Base-by-base conservation (phyloP, 495 filamentous ascomycete species). In the Penicillium lividum region DNA sequence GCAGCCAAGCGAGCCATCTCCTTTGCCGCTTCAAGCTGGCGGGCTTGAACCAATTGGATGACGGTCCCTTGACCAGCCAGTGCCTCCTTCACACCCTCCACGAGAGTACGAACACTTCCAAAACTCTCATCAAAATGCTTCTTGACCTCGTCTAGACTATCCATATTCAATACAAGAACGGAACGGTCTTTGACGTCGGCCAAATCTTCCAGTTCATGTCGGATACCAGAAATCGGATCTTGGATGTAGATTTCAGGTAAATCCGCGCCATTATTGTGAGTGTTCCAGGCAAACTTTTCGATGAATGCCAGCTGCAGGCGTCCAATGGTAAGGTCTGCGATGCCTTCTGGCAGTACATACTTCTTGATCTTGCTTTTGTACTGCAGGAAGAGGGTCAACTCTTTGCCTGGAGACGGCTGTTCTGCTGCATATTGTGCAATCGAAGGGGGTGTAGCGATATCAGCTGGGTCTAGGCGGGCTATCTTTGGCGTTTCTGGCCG, bases 251-350 rank as follows among this genome's bases (percentile, higher is more conserved):
- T 97, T 64, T 98, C 94, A 0, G 94, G 94, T 30, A 98, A 78
- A 65, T 98, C 94, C 11, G 85, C 86, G 25, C 95, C 94, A 68
- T 98, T 93, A 64, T 87, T 90, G 61, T 96, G 93, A 1, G 92
- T 96, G 63, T 94, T 97, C 92, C 96, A 98, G 7, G 92, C 92
- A 65, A 98, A 98, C 65, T 97, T 98, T 61, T 98, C 95, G 63
- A 98, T 98, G 70, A 98, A 98, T n/a, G 93, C 93, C 33, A 98
- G 82, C 67, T 98, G 94, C 55, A 98, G 74, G 10, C 92, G 83
- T 9, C 89, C 91, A 53, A 96, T 86, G 18, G 92, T 92, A 15
- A 98, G 77, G 45, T 89, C 91, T 9, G 86, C 83, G 56, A 86
- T 87, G 5, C 92, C 93, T 64, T 93, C 93, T 3, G 89, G 75